Evolutionary conservation across 208 protist species (phyloP).

Genomic region (Porcisia hertigi): DNA sequence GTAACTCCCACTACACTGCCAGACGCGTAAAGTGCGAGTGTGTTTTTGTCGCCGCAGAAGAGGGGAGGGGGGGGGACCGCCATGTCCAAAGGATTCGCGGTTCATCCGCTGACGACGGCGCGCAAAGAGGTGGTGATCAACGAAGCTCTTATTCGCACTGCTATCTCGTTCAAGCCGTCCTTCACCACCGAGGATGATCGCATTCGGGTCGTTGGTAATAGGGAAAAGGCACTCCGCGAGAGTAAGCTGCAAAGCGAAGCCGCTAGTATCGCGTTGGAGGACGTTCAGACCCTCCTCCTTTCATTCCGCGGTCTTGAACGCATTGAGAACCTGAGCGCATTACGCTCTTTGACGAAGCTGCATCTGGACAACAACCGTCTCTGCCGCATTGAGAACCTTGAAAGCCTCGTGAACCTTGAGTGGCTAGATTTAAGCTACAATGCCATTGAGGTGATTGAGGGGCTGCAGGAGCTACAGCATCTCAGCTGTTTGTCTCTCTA

Average conservation of each 20-base stretch:
- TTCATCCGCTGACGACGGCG: slow-evolving; percentile 68
- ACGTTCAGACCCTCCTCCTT: slow-evolving; percentile 68
- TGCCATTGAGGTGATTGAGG: slow-evolving; percentile 90
- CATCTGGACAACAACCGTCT: slow-evolving; percentile 96
- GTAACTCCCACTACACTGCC: slow-evolving; percentile 2
- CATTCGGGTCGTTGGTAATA: slow-evolving; percentile 69
- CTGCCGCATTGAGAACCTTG: slow-evolving; percentile 89
- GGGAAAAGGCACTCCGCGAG: slow-evolving; percentile 58
- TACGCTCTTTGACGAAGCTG: slow-evolving; percentile 90
- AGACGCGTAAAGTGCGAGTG: neutral
- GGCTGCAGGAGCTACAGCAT: slow-evolving; percentile 78
- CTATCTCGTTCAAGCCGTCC: slow-evolving; percentile 64
- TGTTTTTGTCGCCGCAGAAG: neutral
- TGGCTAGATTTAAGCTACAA: slow-evolving; percentile 95
- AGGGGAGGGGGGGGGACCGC: no score
- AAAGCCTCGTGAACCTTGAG: slow-evolving; percentile 77
- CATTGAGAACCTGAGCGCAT: slow-evolving; percentile 91
- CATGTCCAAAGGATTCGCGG: slow-evolving; percentile 80
- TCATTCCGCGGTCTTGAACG: slow-evolving; percentile 72
- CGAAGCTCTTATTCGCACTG: slow-evolving; percentile 78
- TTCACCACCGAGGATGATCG: slow-evolving; percentile 77
- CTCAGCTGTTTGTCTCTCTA: slow-evolving; percentile 91
- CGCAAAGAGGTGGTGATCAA: slow-evolving; percentile 76
- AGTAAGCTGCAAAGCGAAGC: slow-evolving; percentile 55
- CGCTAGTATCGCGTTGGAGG: slow-evolving; percentile 54